Evolutionary conservation across 2,329 filamentous ascomycete genomes (phyloP).

Genomic region (Zymoseptoria brevis): DNA sequence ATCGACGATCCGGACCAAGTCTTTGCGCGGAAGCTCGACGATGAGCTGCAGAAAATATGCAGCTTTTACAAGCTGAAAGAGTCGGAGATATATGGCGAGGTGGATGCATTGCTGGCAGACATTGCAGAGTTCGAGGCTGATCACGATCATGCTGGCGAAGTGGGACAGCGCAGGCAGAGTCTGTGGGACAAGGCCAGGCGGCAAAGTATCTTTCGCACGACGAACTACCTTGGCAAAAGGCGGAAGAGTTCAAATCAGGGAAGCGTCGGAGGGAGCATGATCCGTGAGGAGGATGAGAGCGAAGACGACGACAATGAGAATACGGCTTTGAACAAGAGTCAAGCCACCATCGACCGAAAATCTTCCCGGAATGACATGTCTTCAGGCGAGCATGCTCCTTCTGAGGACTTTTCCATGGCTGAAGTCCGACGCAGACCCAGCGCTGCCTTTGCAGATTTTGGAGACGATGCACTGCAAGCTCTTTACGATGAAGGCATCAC

Average conservation of each 20-base stretch:
- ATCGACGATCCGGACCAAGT: conserved; percentile 64
- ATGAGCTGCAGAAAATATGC: conserved; percentile 88
- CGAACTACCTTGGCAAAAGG: conserved; percentile 33
- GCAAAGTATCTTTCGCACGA: conserved; percentile 47
- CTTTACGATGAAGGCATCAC: conserved; percentile 68
- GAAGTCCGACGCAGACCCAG: conserved; percentile 54
- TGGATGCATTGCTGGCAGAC: conserved; percentile 68
- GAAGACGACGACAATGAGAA: conserved; percentile 52
- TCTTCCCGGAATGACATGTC: conserved; percentile 14
- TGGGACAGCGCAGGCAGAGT: conserved; percentile 24
- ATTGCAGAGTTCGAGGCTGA: conserved; percentile 60
- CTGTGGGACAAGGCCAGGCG: conserved; percentile 27
- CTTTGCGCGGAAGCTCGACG: conserved; percentile 73
- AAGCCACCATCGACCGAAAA: conserved; percentile 16
- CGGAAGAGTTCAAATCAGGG: conserved; percentile 40
- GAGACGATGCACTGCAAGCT: conserved; percentile 64
- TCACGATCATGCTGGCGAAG: conserved; percentile 23
- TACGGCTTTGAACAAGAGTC: conserved; percentile 34
- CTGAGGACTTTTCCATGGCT: conserved; percentile 18
- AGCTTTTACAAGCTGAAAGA: conserved; percentile 89
- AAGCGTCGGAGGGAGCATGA: conserved; percentile 33
- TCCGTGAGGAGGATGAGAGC: conserved; percentile 49
- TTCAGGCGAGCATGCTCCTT: conserved; percentile 12
- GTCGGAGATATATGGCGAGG: conserved; percentile 73
- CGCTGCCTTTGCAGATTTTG: conserved; percentile 65